phyloP scores from a whole-genome alignment of 352 stramenopile genomes.

The Sclerospora graminicola region DNA sequence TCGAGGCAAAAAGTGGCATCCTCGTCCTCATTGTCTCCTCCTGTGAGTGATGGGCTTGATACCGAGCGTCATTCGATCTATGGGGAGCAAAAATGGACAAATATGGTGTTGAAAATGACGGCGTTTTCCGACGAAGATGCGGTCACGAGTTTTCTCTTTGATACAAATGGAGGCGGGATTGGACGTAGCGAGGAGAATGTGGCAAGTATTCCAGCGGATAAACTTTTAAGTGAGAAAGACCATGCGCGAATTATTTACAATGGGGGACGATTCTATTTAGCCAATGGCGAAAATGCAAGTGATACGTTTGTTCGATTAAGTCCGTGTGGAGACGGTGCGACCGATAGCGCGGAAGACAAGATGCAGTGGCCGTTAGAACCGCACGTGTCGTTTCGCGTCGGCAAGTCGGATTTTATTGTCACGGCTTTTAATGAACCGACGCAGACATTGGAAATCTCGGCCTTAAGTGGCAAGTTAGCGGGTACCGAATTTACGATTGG shows the following conservation, averaged over 20 bases:
- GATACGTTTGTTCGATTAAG: slow-evolving; percentile 64
- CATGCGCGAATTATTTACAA: slow-evolving; percentile 53
- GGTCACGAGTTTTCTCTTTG: slow-evolving; percentile 69
- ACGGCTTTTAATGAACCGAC: slow-evolving; percentile 36
- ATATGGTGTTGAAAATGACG: slow-evolving; percentile 82
- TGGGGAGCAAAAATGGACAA: slow-evolving; percentile 40
- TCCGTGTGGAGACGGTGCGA: slow-evolving; percentile 19
- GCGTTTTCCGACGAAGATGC: slow-evolving; percentile 63
- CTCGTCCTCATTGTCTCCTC: slow-evolving; percentile 8
- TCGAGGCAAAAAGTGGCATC: neutral
- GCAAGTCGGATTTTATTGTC: slow-evolving; percentile 76
- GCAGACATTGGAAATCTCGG: slow-evolving; percentile 47
- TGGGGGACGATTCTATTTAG: slow-evolving; percentile 53
- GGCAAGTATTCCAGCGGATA: slow-evolving; percentile 66
- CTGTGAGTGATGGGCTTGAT: slow-evolving; percentile 12
- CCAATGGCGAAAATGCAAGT: slow-evolving; percentile 37
- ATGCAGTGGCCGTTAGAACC: slow-evolving; percentile 73
- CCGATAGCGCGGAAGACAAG: slow-evolving; percentile 37
- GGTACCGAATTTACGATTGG: slow-evolving; percentile 74
- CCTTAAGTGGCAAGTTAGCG: slow-evolving; percentile 49
- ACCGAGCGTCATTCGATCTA: slow-evolving; percentile 19
- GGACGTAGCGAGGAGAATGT: slow-evolving; percentile 40
- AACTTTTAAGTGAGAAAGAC: slow-evolving; percentile 34
- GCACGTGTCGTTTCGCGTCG: slow-evolving; percentile 55
- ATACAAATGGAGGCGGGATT: slow-evolving; percentile 35